Conservation (phyloP, 2,329 filamentous ascomycete species). For the Myriosclerotinia curreyana region DNA sequence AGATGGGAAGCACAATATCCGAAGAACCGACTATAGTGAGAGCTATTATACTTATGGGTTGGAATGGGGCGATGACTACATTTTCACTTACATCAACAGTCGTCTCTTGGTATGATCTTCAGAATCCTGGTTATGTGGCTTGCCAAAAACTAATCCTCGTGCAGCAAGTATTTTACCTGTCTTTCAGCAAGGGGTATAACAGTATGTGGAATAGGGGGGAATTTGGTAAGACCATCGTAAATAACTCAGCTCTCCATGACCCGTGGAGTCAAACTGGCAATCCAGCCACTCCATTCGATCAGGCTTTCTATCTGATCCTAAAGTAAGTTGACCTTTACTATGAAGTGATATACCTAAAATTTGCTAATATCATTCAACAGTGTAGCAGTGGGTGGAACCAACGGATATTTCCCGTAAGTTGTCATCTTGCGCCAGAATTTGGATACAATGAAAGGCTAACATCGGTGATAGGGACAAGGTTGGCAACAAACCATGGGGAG, state of each 20-base stretch:
- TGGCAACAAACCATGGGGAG: conserved; percentile 48
- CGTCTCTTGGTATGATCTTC: conserved; percentile 37
- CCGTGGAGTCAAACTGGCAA: conserved; percentile 44
- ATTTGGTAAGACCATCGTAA: conserved; percentile 44
- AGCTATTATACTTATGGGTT: conserved; percentile 52
- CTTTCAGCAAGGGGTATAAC: conserved; percentile 32
- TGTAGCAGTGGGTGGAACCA: conserved; percentile 49
- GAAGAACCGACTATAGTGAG: conserved; percentile 43
- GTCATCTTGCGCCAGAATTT: neutral
- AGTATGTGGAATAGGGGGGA: conserved; percentile 43
- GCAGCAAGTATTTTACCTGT: conserved; percentile 41
- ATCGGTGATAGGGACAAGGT: conserved; percentile 41
- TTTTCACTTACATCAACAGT: conserved; percentile 53
- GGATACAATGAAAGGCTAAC: conserved; percentile 21
- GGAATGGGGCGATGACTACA: conserved; percentile 52
- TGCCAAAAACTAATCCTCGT: conserved; percentile 30
- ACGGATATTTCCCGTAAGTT: conserved; percentile 48
- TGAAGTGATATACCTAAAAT: neutral
- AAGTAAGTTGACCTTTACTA: conserved; percentile 34
- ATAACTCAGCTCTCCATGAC: conserved; percentile 44
- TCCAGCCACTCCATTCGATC: conserved; percentile 50
- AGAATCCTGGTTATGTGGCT: neutral
- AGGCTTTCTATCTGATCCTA: conserved; percentile 50
- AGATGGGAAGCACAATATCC: conserved; percentile 30
- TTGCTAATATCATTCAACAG: neutral